phyloP scores from a whole-genome alignment of 345 rosid genomes.

The Eucalyptus sp. region DNA sequence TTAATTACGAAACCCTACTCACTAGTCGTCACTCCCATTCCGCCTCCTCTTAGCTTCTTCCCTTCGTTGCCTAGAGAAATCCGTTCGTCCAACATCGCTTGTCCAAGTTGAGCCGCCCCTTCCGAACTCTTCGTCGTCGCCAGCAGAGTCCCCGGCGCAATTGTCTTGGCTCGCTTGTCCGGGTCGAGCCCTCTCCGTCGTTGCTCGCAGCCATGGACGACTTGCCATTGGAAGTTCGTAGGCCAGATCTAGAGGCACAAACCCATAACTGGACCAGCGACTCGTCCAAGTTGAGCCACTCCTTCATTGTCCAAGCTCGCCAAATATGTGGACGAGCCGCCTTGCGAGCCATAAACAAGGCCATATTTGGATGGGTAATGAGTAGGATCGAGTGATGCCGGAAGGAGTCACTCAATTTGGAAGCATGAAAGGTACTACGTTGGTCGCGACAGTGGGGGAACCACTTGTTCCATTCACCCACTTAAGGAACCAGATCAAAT shows the following conservation, averaged over 20 bases:
- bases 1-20: neutral
- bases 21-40: neutral
- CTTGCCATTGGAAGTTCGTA: neutral
- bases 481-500: no score
- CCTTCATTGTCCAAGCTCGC: neutral
- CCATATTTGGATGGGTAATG: neutral
- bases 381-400: neutral
- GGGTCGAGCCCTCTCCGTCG: no score
- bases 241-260: neutral
- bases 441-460: neutral
- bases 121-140: neutral
- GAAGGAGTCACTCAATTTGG: neutral
- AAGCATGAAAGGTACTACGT: neutral
- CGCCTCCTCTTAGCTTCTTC: neutral
- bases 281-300: neutral
- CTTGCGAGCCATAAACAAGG: neutral
- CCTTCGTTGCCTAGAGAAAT: neutral
- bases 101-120: neutral
- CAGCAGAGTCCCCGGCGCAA: neutral
- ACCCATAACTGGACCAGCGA: neutral
- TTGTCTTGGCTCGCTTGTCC: neutral
- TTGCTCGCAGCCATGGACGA: no score
- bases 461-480: neutral
- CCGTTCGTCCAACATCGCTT: neutral
- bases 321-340: neutral